Conservation (phyloP, 1,284 basidiomycete genomes). For the Cryptococcus sp. region DNA sequence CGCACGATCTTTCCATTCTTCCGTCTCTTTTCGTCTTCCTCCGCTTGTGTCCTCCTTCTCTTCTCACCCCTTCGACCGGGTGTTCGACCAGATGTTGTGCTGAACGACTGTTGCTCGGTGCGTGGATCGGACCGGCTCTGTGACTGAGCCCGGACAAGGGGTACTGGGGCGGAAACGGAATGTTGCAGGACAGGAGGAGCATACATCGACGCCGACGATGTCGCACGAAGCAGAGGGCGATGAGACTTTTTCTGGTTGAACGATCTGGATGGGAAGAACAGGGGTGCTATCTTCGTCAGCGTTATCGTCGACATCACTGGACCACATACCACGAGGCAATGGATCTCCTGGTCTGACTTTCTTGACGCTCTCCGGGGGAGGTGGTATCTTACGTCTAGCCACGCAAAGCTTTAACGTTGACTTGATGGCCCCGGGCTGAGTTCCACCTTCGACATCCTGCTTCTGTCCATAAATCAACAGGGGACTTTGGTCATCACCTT, state of each 20-base stretch:
- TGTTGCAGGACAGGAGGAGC: slow-evolving; percentile 28
- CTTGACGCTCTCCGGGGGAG: slow-evolving; percentile 22
- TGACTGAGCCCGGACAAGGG: too few species aligned
- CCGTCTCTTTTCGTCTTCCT: slow-evolving; percentile 20
- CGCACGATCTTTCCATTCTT: slow-evolving; percentile 27
- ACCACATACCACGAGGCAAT: slow-evolving; percentile 39
- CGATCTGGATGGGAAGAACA: slow-evolving; percentile 29
- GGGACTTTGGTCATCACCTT: slow-evolving; percentile 22
- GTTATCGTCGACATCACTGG: not conserved
- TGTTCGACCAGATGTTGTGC: slow-evolving; percentile 25
- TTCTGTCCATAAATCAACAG: slow-evolving; percentile 36
- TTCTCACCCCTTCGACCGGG: slow-evolving; percentile 43
- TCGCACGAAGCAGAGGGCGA: slow-evolving; percentile 28
- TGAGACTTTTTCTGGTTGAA: slow-evolving; percentile 21
- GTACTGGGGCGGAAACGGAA: too few species aligned
- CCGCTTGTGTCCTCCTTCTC: slow-evolving; percentile 16
- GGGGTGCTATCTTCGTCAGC: slow-evolving; percentile 17
- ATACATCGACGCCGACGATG: slow-evolving; percentile 37
- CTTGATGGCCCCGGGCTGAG: not conserved
- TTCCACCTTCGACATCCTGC: not conserved
- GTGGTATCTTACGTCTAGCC: slow-evolving; percentile 24
- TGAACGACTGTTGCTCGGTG: not conserved
- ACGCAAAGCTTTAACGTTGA: slow-evolving; percentile 27
- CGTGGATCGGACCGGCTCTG: too few species aligned
- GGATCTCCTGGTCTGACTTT: slow-evolving; percentile 47